Percentiles rank a stretch among this genome's conserved stretches.
phyloP scores from a whole-genome alignment of 371 early-diverging fungal species.

The Capniomyces stellatus region DNA sequence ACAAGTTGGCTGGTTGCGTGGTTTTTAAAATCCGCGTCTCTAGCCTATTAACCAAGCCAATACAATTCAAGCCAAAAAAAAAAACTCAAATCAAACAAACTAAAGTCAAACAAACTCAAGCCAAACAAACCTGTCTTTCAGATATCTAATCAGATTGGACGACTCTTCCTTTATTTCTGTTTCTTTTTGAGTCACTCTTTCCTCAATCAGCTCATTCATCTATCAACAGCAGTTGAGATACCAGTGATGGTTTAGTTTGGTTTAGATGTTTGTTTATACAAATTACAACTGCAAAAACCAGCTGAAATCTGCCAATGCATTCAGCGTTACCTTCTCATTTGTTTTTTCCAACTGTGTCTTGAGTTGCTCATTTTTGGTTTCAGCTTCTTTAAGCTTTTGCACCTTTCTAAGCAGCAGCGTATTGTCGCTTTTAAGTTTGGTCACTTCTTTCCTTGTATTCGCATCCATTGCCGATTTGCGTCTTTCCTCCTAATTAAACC shows the following conservation, averaged over 20 bases:
- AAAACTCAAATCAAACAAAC: too few relatives aligned
- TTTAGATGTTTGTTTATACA: not conserved
- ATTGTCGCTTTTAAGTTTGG: not conserved
- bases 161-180: conserved; percentile 43
- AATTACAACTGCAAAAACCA: not conserved
- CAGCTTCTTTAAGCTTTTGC: conserved; percentile 16
- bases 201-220: conserved; percentile 36
- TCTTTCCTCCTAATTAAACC: not conserved
- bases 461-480: not conserved
- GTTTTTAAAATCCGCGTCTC: too few relatives aligned
- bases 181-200: conserved; percentile 34
- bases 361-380: conserved; percentile 4
- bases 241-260: not conserved
- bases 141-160: conserved; percentile 53
- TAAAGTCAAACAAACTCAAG: too few relatives aligned
- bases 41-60: too few relatives aligned
- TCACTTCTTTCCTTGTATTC: not conserved
- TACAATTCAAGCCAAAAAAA: too few relatives aligned
- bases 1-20: too few relatives aligned
- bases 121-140: conserved; percentile 53
- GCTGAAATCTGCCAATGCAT: not conserved
- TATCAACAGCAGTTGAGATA: conserved; percentile 6
- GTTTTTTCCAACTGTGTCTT: conserved; percentile 3
- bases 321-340: not conserved
- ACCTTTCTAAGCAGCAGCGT: not conserved